Conservation (phyloP, 2,329 filamentous ascomycete species). For the Diaporthe citrichinensis region DNA sequence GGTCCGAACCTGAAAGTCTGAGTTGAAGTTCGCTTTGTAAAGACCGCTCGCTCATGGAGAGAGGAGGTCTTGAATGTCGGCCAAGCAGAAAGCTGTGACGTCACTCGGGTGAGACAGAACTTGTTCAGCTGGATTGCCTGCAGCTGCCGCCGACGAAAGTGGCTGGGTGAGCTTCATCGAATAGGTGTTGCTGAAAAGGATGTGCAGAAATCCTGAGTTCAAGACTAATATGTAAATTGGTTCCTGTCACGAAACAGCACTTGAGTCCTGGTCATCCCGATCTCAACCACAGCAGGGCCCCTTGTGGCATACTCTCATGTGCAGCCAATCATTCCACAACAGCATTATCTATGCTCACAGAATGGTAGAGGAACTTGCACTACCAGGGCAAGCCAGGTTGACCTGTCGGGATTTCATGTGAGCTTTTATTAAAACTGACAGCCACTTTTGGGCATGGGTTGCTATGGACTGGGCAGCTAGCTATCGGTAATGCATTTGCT, state of each 20-base stretch:
- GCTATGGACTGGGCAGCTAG: too few relatives aligned
- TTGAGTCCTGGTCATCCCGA: not conserved
- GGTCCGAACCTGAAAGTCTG: not conserved
- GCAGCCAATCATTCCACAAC: too few relatives aligned
- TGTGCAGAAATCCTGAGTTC: not conserved
- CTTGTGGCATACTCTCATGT: too few relatives aligned
- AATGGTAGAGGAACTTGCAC: too few relatives aligned
- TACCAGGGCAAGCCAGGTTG: too few relatives aligned
- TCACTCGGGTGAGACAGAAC: constrained; percentile 1
- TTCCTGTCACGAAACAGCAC: not conserved
- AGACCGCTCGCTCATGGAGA: not conserved
- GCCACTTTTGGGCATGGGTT: too few relatives aligned
- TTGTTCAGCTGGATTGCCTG: not conserved
- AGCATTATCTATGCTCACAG: too few relatives aligned
- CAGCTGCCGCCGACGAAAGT: not conserved
- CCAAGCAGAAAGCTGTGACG: constrained; percentile 7
- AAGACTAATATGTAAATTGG: not conserved
- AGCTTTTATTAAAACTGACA: too few relatives aligned
- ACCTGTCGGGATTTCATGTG: too few relatives aligned
- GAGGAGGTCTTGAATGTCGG: not conserved
- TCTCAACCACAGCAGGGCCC: not conserved
- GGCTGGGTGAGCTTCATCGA: constrained; percentile 8
- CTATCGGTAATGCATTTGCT: too few relatives aligned
- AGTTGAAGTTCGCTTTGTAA: not conserved
- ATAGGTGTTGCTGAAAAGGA: not conserved